phyloP scores from a whole-genome alignment of 176 grass and related monocot species.

The Cenchrus fungigraminus region DNA sequence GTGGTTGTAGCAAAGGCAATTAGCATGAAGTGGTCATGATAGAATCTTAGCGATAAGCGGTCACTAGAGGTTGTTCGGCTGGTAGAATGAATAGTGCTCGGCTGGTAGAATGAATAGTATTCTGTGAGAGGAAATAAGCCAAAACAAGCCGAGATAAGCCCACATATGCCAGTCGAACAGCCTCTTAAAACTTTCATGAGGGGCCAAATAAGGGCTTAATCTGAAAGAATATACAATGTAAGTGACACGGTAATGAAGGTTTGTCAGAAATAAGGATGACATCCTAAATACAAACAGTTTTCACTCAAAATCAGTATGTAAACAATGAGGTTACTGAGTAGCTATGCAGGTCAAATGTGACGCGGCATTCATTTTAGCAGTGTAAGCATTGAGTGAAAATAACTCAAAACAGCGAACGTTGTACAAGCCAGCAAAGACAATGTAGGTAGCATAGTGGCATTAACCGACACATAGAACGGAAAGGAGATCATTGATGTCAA shows the following conservation, averaged over 20 bases:
- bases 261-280: neutral
- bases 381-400: neutral
- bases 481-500: neutral
- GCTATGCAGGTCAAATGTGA: neutral
- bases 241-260: neutral
- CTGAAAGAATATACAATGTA: neutral
- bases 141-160: too few relatives aligned
- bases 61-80: too few relatives aligned
- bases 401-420: neutral
- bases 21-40: neutral
- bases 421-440: neutral
- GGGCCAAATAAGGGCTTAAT: neutral
- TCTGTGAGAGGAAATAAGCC: too few relatives aligned
- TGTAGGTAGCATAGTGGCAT: neutral
- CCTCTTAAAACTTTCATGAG: neutral
- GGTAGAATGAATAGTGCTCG: too few relatives aligned
- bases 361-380: neutral
- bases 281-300: neutral
- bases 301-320: neutral
- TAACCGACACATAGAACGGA: neutral
- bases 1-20: neutral
- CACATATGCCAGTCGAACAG: too few relatives aligned
- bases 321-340: neutral
- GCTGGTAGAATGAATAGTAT: too few relatives aligned
- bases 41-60: neutral